Conservation (phyloP, 1,284 basidiomycete species). For the Moesziomyces parantarcticus region DNA sequence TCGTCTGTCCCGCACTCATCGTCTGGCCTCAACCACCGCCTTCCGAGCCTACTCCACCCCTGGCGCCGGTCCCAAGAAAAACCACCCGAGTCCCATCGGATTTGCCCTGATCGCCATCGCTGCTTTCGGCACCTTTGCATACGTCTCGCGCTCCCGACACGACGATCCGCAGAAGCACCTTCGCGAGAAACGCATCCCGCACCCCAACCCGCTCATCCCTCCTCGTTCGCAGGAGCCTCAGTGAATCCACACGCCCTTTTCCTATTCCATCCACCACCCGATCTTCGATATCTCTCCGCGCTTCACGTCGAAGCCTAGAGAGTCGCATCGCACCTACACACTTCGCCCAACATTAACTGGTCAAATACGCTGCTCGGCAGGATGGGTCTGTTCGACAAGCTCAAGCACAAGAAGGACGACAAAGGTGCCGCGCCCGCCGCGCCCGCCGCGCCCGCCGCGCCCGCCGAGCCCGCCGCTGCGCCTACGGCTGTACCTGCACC, state of each 20-base stretch:
- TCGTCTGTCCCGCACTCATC: constrained; percentile 34
- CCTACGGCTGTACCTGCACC: too few species aligned
- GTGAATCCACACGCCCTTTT: constrained; percentile 2
- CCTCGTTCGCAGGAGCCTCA: constrained; percentile 51
- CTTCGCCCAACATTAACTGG: constrained; percentile 50
- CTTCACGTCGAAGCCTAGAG: constrained; percentile 18
- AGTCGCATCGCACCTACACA: constrained; percentile 18
- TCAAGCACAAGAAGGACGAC: constrained; percentile 40
- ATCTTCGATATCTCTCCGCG: constrained; percentile 6
- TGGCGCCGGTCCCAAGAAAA: constrained; percentile 24
- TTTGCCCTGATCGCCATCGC: constrained; percentile 51
- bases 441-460: not conserved
- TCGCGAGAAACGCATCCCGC: constrained; percentile 58
- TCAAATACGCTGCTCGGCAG: constrained; percentile 48
- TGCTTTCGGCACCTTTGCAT: constrained; percentile 59
- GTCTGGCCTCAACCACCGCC: constrained; percentile 10
- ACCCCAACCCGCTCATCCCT: constrained; percentile 63
- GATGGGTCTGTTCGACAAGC: constrained; percentile 51
- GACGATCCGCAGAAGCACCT: constrained; percentile 52
- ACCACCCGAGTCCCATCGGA: constrained; percentile 56
- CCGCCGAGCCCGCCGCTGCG: too few species aligned
- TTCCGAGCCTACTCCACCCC: constrained; percentile 18
- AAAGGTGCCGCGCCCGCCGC: constrained; percentile 9
- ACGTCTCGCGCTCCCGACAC: constrained; percentile 52
- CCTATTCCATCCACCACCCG: not conserved